phyloP scores from a whole-genome alignment of 1,284 basidiomycete species.

The Ceratobasidium sp. region DNA sequence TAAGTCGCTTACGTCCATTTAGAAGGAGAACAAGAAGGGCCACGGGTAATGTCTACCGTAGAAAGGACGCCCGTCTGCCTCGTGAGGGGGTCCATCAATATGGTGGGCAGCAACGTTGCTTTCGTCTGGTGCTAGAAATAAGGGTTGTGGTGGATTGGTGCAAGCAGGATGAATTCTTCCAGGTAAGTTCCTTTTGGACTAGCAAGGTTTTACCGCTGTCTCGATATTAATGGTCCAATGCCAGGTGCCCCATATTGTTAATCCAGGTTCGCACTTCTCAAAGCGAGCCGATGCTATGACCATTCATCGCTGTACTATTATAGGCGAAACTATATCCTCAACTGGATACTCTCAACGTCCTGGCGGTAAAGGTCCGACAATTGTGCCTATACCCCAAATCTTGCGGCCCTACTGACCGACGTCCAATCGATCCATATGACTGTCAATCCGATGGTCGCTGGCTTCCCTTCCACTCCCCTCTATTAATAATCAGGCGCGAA shows the following conservation, averaged over 20 bases:
- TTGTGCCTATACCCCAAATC: background rate
- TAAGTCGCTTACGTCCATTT: too few species aligned
- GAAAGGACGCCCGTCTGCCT: slow-evolving; percentile 26
- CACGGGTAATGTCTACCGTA: background rate
- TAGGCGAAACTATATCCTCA: slow-evolving; percentile 42
- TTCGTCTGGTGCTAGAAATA: background rate
- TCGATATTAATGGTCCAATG: background rate
- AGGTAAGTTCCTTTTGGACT: slow-evolving; percentile 5
- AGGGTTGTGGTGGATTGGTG: slow-evolving; percentile 1
- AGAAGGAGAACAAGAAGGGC: background rate
- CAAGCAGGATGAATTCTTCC: slow-evolving; percentile 45
- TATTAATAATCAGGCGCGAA: slow-evolving; percentile 32
- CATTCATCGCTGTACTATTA: background rate
- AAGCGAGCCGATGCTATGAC: background rate
- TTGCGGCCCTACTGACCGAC: slow-evolving; percentile 12
- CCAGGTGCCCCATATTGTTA: slow-evolving; percentile 41
- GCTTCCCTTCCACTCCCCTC: too few species aligned
- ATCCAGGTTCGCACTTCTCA: slow-evolving; percentile 31
- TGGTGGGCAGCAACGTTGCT: slow-evolving; percentile 19
- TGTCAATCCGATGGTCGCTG: too few species aligned
- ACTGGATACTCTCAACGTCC: slow-evolving; percentile 42
- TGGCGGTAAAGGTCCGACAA: slow-evolving; percentile 37
- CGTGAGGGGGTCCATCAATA: slow-evolving; percentile 41
- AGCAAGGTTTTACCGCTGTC: background rate
- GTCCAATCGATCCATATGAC: too few species aligned